Conservation (phyloP, 345 rosid species). For the Gossypium stocksii region DNA sequence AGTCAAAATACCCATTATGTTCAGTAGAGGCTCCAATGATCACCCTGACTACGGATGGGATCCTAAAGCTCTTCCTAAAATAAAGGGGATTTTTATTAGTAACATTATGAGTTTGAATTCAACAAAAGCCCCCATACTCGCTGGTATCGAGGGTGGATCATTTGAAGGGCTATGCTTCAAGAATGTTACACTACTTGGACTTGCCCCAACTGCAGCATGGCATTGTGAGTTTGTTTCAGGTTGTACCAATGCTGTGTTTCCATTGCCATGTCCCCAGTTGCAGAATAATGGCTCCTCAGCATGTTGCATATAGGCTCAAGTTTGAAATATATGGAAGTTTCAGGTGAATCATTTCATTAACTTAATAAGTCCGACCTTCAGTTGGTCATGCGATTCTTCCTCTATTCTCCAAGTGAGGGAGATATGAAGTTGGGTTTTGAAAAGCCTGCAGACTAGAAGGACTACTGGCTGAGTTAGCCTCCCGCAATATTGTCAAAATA, state of each 20-base stretch:
- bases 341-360: neutral
- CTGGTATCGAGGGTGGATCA: conserved; percentile 60
- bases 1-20: conserved; percentile 79
- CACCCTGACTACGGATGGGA: conserved; percentile 90
- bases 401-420: neutral
- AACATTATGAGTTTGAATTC: conserved; percentile 63
- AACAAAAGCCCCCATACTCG: conserved; percentile 60
- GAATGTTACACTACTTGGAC: conserved; percentile 62
- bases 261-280: conserved; percentile 65
- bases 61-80: conserved; percentile 64
- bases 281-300: conserved; percentile 38
- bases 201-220: conserved; percentile 49
- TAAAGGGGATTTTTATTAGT: conserved; percentile 61
- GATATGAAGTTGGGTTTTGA: neutral
- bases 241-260: conserved; percentile 48
- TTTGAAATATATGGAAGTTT: neutral
- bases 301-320: conserved; percentile 34
- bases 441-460: neutral
- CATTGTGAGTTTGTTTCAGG: conserved; percentile 81
- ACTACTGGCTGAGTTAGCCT: neutral
- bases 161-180: conserved; percentile 72
- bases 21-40: conserved; percentile 86
- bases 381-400: neutral
- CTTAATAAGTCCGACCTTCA: neutral
- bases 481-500: neutral